Evolutionary conservation across 1,284 basidiomycete species (phyloP).

Genomic region (Ustilago shanxiensis): DNA sequence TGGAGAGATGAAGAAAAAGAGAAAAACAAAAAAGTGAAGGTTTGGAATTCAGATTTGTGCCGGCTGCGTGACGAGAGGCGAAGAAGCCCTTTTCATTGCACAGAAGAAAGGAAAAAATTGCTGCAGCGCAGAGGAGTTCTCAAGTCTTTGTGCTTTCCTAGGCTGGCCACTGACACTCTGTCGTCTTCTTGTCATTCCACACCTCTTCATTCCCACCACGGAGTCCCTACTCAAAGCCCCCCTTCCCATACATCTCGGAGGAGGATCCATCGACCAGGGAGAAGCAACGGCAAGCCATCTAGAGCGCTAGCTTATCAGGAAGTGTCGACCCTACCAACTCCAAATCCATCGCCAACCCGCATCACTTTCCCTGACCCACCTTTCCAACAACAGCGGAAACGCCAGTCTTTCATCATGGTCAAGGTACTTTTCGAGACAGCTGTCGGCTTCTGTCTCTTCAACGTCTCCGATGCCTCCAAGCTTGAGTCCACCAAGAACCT

Average conservation of each 20-base stretch:
- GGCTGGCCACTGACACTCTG: slow-evolving; percentile 5
- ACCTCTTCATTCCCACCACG: neutral
- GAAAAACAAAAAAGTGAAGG: slow-evolving; percentile 13
- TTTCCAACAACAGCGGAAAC: neutral
- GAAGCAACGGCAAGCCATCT: slow-evolving; percentile 2
- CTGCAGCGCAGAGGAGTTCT: neutral
- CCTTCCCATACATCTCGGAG: neutral
- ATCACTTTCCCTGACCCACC: neutral
- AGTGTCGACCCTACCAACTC: slow-evolving; percentile 3
- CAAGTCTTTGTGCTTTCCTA: slow-evolving; percentile 8
- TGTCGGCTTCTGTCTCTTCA: slow-evolving; percentile 94
- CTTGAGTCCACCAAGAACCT: slow-evolving; percentile 82
- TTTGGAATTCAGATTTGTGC: slow-evolving; percentile 15
- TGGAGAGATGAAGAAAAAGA: slow-evolving; percentile 29
- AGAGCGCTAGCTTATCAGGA: slow-evolving; percentile 4
- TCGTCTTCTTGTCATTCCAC: neutral
- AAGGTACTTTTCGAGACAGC: slow-evolving; percentile 70
- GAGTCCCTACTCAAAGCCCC: slow-evolving; percentile 3
- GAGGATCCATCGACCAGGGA: slow-evolving; percentile 10
- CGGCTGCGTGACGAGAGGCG: neutral
- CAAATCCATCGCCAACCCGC: neutral
- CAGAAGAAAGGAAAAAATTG: slow-evolving; percentile 25
- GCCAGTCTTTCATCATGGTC: slow-evolving; percentile 57
- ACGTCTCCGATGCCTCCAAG: slow-evolving; percentile 90
- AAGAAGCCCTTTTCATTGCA: neutral